Evolutionary conservation across 345 rosid species (phyloP).

Genomic region (Mallotus nudiflorus): DNA sequence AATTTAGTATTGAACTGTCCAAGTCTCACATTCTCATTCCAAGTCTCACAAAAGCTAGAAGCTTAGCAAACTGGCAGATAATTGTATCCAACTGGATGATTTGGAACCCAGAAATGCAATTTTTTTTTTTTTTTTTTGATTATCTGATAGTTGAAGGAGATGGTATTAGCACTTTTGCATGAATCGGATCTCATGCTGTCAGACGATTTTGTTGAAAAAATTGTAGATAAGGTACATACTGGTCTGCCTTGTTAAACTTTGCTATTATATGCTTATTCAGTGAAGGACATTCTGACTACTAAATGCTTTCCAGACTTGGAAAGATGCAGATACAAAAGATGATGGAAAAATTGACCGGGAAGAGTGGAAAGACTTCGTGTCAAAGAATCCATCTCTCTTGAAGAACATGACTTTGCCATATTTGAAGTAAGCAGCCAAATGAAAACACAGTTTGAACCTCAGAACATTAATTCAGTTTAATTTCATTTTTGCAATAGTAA

Average conservation of each 20-base stretch:
- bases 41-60: too few species aligned
- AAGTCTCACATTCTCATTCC: too few species aligned
- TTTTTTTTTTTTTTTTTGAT: too few species aligned
- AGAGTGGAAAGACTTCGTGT: conserved; percentile 86
- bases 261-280: neutral
- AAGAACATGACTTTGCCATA: conserved; percentile 96
- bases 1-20: neutral
- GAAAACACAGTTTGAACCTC: too few species aligned
- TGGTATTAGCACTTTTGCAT: conserved; percentile 84
- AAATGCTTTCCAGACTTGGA: conserved; percentile 52
- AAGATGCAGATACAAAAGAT: conserved; percentile 62
- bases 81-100: neutral
- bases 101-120: neutral
- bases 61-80: too few species aligned
- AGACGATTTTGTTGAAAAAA: conserved; percentile 65
- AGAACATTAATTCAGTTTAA: too few species aligned
- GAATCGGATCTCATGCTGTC: conserved; percentile 79
- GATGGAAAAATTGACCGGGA: conserved; percentile 82
- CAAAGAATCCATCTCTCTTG: conserved; percentile 69
- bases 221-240: conserved; percentile 66
- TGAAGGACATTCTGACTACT: neutral
- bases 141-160: conserved; percentile 66
- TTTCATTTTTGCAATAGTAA: too few species aligned
- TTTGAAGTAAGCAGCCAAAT: conserved; percentile 54
- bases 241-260: neutral